phyloP scores from a whole-genome alignment of 2,329 filamentous ascomycete genomes.

The Hymenoscyphus linearis region DNA sequence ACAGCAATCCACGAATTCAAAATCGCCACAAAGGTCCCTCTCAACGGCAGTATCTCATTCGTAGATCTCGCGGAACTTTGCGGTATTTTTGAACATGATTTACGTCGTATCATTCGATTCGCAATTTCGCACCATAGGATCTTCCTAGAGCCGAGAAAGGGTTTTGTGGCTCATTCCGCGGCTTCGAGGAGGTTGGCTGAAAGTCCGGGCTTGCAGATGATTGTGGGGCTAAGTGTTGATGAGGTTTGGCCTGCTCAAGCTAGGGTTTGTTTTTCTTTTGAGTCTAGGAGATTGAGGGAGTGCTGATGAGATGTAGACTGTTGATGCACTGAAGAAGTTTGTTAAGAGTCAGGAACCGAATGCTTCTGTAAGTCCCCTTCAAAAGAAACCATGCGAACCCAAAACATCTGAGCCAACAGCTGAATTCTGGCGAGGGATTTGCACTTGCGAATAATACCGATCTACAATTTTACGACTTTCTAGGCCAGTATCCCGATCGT shows the following conservation, averaged over 20 bases:
- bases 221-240: constrained; percentile 50
- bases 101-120: constrained; percentile 16
- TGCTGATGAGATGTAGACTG: constrained; percentile 28
- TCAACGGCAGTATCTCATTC: constrained; percentile 18
- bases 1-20: constrained; percentile 21
- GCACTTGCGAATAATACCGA: constrained; percentile 9
- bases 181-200: constrained; percentile 19
- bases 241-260: constrained; percentile 29
- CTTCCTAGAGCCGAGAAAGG: constrained; percentile 18
- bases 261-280: constrained; percentile 37
- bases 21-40: constrained; percentile 17
- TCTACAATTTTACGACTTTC: constrained; percentile 6
- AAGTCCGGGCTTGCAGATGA: background rate
- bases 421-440: background rate
- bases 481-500: constrained; percentile 33
- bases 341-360: constrained; percentile 7
- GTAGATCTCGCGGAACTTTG: constrained; percentile 16
- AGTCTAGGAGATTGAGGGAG: constrained; percentile 29
- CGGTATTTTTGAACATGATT: constrained; percentile 10
- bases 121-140: constrained; percentile 18
- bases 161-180: constrained; percentile 17
- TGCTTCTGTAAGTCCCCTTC: constrained; percentile 1
- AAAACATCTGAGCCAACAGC: background rate
- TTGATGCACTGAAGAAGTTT: constrained; percentile 7
- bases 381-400: background rate